Base-by-base conservation (phyloP, 805 yeast genomes). In the Yarrowia divulgata region DNA sequence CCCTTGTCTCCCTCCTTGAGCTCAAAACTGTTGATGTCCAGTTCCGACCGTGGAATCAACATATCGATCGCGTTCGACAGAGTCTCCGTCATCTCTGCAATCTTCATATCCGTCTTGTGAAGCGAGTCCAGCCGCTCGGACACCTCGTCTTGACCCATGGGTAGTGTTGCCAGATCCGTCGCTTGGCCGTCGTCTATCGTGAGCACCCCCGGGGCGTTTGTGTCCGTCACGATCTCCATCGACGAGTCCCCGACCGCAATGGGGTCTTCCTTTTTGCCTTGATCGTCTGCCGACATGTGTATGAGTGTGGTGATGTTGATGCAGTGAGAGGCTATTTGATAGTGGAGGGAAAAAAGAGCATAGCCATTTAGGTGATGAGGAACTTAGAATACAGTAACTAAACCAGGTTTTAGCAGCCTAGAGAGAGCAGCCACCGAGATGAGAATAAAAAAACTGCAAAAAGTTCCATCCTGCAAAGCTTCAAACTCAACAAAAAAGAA, bases 41-140 rank as follows among this genome's bases (percentile, higher is more conserved):
- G 62, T 42, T 66, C 69, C 23, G 69, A 54, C 6, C 60, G 32
- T 2, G 62, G 60, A 52, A 66, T 52, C 16, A 66, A 23, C 19
- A 66, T 5, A n/a, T 66, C 49, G 3, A 40, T 42, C 37, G 52
- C 63, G 46, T 45, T 16, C 37, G 69, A 46, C 35, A 63, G 29
- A 14, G 35, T 43, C 32, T 66, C 32, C 2, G 62, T 48, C 49
- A 39, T 37, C 16, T 45, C 39, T 2, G 46, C 55, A 69, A 71
- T 62, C 50, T 70, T 72, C 68, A 67, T 54, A 55, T 78, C 81
- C 7, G 77, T 69, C 37, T 71, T 70, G 39, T 76, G 71, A 10
- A 78, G 70, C 19, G 75, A 75, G 16, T 55, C 71, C 5, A 78
- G 72, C 19, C 80, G 73, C 55, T 72, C 74, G 60, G 71, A 70